A percentile compares a stretch with the other conserved stretches of the same genome.
Conservation (phyloP, 805 yeast genomes). For the Candida fluviatilis region DNA sequence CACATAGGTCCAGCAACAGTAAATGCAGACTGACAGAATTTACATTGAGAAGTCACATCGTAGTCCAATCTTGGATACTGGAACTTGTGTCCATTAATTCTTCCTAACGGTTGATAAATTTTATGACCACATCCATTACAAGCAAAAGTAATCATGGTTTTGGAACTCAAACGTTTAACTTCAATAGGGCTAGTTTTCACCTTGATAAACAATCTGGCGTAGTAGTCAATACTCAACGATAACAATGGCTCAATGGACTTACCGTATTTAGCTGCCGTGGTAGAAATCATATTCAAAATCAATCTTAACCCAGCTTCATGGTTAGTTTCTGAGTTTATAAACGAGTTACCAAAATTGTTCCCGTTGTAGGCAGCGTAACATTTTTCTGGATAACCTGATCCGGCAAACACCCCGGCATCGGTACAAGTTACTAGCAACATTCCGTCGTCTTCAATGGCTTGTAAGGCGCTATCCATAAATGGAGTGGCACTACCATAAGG, state of each 20-base stretch:
- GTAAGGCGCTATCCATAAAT: constrained; percentile 87
- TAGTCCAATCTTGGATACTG: constrained; percentile 58
- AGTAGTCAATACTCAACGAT: constrained; percentile 85
- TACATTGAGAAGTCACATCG: constrained; percentile 57
- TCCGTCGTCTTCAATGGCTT: constrained; percentile 80
- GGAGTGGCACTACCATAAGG: constrained; percentile 99
- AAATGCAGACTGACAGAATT: constrained; percentile 62
- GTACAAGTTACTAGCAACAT: constrained; percentile 89
- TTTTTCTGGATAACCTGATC: constrained; percentile 94
- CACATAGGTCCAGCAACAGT: constrained; percentile 97
- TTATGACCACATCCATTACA: constrained; percentile 86
- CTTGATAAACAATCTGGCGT: constrained; percentile 79
- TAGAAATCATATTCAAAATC: constrained; percentile 69
- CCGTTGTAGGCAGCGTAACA: constrained; percentile 96
- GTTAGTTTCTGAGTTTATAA: constrained; percentile 58
- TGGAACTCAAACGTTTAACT: constrained; percentile 75
- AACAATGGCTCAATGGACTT: constrained; percentile 83
- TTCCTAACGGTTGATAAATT: constrained; percentile 72
- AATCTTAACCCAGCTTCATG: constrained; percentile 92
- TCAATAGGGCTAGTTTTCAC: constrained; percentile 74
- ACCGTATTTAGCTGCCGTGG: constrained; percentile 86
- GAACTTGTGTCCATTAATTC: constrained; percentile 44
- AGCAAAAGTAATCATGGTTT: constrained; percentile 72
- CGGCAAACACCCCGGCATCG: constrained; percentile 93
- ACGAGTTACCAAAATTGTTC: constrained; percentile 63